phyloP scores from a whole-genome alignment of 148 eudicot species.

The Rhododendron griersonianum region DNA sequence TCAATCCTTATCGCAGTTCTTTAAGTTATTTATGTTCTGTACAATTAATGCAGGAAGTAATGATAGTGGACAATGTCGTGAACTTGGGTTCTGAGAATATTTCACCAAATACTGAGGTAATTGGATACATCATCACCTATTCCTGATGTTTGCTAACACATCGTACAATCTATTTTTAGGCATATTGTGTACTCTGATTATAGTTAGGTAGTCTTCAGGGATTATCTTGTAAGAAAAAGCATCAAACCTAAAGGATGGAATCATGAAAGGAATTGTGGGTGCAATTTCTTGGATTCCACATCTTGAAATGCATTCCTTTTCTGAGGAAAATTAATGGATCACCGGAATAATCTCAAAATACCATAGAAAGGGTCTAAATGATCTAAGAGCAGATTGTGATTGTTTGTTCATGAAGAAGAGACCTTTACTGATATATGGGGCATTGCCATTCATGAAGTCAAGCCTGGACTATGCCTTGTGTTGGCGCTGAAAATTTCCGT shows the following conservation, averaged over 20 bases:
- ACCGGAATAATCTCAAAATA: not conserved
- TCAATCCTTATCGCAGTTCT: not conserved
- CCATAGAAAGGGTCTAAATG: not conserved
- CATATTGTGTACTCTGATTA: not conserved
- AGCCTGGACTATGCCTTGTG: not conserved
- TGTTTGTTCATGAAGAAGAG: not conserved
- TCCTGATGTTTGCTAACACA: not conserved
- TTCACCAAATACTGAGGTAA: constrained; percentile 42
- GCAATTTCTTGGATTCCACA: not conserved
- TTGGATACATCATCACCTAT: not conserved
- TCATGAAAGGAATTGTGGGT: not conserved
- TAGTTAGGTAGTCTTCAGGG: not conserved
- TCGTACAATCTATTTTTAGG: not conserved
- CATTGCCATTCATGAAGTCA: not conserved
- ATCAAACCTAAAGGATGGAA: not conserved
- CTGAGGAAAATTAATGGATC: not conserved
- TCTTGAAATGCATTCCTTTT: not conserved
- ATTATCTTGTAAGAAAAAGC: not conserved
- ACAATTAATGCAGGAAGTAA: constrained; percentile 41
- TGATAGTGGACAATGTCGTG: constrained; percentile 36
- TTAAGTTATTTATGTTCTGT: not conserved
- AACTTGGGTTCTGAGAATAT: constrained; percentile 33
- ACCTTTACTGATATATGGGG: not conserved
- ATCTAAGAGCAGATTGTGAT: not conserved
- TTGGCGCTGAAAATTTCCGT: not conserved